Conservation (phyloP, 2,329 filamentous ascomycete species). For the Fusarium sp. region DNA sequence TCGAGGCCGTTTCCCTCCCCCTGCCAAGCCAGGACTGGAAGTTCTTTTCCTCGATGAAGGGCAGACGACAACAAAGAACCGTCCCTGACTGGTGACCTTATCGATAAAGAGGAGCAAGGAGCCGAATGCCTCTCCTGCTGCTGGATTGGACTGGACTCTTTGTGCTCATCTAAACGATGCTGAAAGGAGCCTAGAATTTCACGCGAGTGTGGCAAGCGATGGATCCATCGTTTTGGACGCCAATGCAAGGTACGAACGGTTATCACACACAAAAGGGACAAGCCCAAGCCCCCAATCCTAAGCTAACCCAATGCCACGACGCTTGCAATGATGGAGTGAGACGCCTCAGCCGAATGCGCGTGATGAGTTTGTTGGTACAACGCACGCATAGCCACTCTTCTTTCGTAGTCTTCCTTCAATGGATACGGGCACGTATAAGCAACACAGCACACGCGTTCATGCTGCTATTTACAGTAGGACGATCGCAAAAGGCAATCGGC, state of each 20-base stretch:
- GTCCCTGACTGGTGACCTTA: conserved; percentile 4
- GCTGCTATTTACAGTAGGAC: conserved; percentile 24
- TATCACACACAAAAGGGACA: conserved; percentile 32
- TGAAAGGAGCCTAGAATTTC: conserved; percentile 26
- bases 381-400: conserved; percentile 15
- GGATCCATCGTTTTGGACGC: conserved; percentile 9
- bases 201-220: conserved; percentile 26
- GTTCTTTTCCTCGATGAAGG: conserved; percentile 11
- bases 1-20: conserved; percentile 25
- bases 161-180: conserved; percentile 24
- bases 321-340: conserved; percentile 30
- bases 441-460: conserved; percentile 13
- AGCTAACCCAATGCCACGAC: conserved; percentile 27
- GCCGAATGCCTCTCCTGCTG: neutral
- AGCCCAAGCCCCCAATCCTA: neutral
- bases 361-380: conserved; percentile 10
- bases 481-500: conserved; percentile 25
- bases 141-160: conserved; percentile 34
- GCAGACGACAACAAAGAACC: conserved; percentile 16
- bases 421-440: neutral
- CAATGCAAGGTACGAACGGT: conserved; percentile 39
- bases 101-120: conserved; percentile 24
- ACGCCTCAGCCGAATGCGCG: conserved; percentile 28
- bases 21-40: conserved; percentile 38
- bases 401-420: neutral